phyloP scores from a whole-genome alignment of 2,329 filamentous ascomycete genomes.

The Ascochyta lentis region DNA sequence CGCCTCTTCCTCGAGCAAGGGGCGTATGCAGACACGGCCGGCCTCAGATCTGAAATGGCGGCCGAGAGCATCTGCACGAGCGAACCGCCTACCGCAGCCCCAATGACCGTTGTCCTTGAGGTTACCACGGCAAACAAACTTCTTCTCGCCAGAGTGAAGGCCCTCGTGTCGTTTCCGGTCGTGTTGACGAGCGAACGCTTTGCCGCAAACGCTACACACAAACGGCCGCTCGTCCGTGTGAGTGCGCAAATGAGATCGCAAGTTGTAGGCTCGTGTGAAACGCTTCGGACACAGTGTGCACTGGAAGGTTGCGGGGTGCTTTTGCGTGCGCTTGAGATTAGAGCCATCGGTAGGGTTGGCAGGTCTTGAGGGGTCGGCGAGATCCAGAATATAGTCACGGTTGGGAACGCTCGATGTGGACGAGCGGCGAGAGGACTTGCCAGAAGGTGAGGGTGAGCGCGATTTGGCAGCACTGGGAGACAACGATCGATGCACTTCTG shows the following conservation, averaged over 20 bases:
- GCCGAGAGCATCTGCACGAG: constrained; percentile 91
- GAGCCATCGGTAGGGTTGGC: constrained; percentile 51
- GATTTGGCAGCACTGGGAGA: constrained; percentile 54
- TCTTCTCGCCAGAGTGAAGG: constrained; percentile 96
- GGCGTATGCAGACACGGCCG: constrained; percentile 94
- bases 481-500: constrained; percentile 47
- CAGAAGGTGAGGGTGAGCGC: constrained; percentile 57
- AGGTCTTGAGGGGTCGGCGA: constrained; percentile 87
- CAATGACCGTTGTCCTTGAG: constrained; percentile 83
- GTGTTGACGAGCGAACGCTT: constrained; percentile 96
- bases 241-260: constrained; percentile 92
- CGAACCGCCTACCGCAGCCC: constrained; percentile 93
- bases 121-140: constrained; percentile 94
- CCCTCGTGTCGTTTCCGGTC: constrained; percentile 97
- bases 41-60: constrained; percentile 96
- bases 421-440: constrained; percentile 56
- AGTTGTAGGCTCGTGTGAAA: constrained; percentile 95
- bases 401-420: constrained; percentile 61
- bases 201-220: constrained; percentile 94
- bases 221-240: constrained; percentile 98
- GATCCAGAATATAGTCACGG: constrained; percentile 82
- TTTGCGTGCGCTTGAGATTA: constrained; percentile 83
- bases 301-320: constrained; percentile 97
- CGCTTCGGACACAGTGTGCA: constrained; percentile 92
- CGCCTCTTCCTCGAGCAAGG: constrained; percentile 94